These are phyloP conservation scores for Ophiostoma himal-ulmi DNA, from an alignment of 2,329 filamentous ascomycete species.

Conservation along the genomic window DNA sequence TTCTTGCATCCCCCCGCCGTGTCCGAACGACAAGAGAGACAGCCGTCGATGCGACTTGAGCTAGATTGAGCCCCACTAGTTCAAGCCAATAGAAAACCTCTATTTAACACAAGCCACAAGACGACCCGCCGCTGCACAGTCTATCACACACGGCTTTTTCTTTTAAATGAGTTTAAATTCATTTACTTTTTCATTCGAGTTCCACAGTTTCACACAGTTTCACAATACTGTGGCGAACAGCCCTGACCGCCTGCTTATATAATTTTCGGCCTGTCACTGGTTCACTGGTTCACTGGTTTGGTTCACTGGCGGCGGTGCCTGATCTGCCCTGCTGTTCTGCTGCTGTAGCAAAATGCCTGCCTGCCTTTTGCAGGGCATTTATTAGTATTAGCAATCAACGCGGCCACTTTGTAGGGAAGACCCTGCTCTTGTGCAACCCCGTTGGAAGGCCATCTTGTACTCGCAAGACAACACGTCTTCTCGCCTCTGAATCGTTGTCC, in stretches of 20 bases:
- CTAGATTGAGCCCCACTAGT: background rate
- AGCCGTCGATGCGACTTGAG: background rate
- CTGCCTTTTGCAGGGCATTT: constrained; percentile 15
- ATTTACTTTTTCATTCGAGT: background rate
- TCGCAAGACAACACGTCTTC: background rate
- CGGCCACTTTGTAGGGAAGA: background rate
- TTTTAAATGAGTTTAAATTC: background rate
- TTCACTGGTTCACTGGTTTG: background rate
- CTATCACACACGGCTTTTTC: background rate
- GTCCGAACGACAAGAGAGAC: background rate
- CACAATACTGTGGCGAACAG: constrained; percentile 2
- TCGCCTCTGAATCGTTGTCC: background rate
- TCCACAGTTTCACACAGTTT: background rate
- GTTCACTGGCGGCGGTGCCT: background rate
- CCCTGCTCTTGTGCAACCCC: background rate
- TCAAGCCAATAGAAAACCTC: background rate
- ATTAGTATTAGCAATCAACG: constrained; percentile 16
- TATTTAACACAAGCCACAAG: background rate
- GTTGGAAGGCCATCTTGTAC: constrained; percentile 4
- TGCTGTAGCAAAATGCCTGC: constrained; percentile 15
- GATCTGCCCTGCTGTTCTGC: no score
- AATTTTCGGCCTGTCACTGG: constrained; percentile 19
- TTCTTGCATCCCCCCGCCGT: background rate
- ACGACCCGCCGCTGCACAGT: background rate
- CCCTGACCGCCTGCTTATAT: constrained; percentile 20